These are phyloP conservation scores for Paracoccidioides brasiliensis DNA, from an alignment of 2,329 filamentous ascomycete species.

Conservation along the genomic window DNA sequence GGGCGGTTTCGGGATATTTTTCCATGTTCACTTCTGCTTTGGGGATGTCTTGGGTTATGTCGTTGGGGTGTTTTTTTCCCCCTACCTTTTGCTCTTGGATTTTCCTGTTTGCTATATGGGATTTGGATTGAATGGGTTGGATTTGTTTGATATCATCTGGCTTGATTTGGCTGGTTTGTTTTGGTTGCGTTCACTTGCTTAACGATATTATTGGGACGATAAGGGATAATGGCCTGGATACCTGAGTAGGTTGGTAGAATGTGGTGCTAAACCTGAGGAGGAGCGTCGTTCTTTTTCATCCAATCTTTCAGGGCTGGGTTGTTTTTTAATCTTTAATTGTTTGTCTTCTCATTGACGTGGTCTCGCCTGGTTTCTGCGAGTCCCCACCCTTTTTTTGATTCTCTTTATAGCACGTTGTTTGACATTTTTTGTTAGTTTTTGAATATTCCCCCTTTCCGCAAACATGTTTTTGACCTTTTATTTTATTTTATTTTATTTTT, in stretches of 20 bases:
- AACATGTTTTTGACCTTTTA: not conserved
- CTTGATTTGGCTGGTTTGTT: not conserved
- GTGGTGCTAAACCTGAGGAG: not conserved
- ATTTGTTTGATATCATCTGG: not conserved
- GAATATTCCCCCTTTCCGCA: not conserved
- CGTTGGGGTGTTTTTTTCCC: conserved; percentile 6
- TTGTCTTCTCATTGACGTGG: not conserved
- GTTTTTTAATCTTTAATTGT: not conserved
- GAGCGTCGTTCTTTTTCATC: not conserved
- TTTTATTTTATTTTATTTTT: not conserved
- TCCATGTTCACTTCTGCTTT: not conserved
- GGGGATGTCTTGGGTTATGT: not conserved
- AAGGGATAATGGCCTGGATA: not conserved
- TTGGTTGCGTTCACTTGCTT: not conserved
- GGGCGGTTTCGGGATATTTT: no score
- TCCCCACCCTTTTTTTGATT: not conserved
- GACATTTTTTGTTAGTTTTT: not conserved
- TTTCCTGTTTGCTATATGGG: conserved; percentile 14
- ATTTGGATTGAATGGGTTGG: not conserved
- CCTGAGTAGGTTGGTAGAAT: not conserved
- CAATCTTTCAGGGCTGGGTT: not conserved
- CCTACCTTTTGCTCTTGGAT: conserved; percentile 21
- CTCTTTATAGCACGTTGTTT: not conserved
- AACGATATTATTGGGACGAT: no score
- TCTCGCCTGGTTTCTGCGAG: not conserved